Evolutionary conservation across 1,139 yeast genomes (phyloP).

Genomic region (Kurtzmaniella quercitrusa): DNA sequence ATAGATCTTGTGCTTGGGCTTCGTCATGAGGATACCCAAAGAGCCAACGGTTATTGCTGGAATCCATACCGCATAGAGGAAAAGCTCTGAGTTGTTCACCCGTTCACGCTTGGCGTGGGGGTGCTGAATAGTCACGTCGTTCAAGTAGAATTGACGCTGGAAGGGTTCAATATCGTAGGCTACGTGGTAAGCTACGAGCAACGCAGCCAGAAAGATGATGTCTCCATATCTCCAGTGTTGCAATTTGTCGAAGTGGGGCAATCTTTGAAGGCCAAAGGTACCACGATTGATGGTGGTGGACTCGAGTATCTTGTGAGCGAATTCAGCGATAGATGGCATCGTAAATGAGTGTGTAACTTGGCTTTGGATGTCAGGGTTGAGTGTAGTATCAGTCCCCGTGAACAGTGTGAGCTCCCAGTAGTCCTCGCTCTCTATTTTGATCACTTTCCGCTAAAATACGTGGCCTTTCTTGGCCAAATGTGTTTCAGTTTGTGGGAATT

Average conservation of each 20-base stretch:
- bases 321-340: neutral
- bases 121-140: conserved; percentile 52
- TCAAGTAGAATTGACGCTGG: conserved; percentile 58
- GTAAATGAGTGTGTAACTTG: neutral
- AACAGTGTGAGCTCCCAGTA: too few relatives aligned
- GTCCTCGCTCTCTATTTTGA: too few relatives aligned
- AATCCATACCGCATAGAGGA: conserved; percentile 33
- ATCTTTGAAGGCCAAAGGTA: conserved; percentile 43
- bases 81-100: conserved; percentile 38
- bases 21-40: conserved; percentile 24
- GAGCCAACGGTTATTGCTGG: conserved; percentile 30
- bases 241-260: conserved; percentile 25
- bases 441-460: too few relatives aligned
- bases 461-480: too few relatives aligned
- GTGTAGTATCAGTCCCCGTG: too few relatives aligned
- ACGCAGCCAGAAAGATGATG: conserved; percentile 35
- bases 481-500: too few relatives aligned
- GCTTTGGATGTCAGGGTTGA: too few relatives aligned
- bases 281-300: conserved; percentile 37
- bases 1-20: conserved; percentile 32
- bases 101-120: conserved; percentile 68
- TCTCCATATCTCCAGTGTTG: conserved; percentile 64
- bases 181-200: conserved; percentile 41
- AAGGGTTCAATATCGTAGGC: conserved; percentile 53
- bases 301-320: neutral